Evolutionary conservation across 192 early-diverging fungal genomes (phyloP).

Genomic region (Jimgerdemannia lactiflua): DNA sequence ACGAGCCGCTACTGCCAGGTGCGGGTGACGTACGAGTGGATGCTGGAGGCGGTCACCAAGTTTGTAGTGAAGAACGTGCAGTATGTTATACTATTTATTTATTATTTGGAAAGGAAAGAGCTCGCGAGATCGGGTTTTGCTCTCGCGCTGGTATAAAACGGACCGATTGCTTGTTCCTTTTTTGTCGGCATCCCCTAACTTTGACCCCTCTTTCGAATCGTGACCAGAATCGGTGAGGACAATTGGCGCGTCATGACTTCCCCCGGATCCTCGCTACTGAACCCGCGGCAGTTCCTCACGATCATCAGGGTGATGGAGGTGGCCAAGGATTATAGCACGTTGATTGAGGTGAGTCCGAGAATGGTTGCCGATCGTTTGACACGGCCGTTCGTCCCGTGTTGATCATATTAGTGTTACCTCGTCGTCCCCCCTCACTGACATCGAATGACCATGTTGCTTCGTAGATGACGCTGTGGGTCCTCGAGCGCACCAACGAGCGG

Average conservation of each 20-base stretch:
- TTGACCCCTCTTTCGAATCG: not conserved
- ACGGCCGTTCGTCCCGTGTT: no score
- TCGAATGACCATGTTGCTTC: not conserved
- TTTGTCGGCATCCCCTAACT: not conserved
- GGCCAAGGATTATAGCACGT: constrained; percentile 42
- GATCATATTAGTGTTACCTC: not conserved
- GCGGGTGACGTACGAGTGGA: constrained; percentile 42
- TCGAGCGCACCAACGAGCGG: constrained; percentile 50
- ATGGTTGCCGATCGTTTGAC: no score
- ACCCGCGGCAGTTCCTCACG: constrained; percentile 59
- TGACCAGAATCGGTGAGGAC: constrained; percentile 49
- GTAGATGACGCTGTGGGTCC: constrained; percentile 44
- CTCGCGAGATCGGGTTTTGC: no score
- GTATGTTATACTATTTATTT: constrained; percentile 11
- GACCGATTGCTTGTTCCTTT: not conserved
- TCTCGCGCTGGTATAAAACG: no score
- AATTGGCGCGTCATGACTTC: constrained; percentile 81
- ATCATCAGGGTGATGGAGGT: constrained; percentile 45
- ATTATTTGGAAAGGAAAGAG: not conserved
- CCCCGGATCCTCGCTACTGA: constrained; percentile 74
- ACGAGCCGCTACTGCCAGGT: constrained; percentile 45
- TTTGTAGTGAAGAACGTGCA: constrained; percentile 48
- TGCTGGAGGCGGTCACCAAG: constrained; percentile 36
- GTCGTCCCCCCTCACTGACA: not conserved
- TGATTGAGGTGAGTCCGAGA: constrained; percentile 33